phyloP scores from a whole-genome alignment of 768 basidiomycete genomes.

The Tremella fuciformis region DNA sequence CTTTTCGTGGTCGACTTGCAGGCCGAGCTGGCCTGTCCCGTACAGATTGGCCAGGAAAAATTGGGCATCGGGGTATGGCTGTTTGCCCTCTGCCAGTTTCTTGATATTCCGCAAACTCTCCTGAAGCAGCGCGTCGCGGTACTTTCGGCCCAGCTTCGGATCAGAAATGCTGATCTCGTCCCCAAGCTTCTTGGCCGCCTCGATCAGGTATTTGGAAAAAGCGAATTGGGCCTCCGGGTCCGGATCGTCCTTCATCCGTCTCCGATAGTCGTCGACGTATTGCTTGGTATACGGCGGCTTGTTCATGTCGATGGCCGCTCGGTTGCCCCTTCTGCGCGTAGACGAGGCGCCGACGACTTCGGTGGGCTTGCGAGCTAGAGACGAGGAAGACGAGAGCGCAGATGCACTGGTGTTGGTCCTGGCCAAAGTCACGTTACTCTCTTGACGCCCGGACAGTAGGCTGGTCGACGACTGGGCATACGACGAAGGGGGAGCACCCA shows the following conservation, averaged over 20 bases:
- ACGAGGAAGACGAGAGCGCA: conserved; percentile 41
- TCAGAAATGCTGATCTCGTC: conserved; percentile 60
- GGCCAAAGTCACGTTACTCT: conserved; percentile 29
- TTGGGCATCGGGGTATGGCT: conserved; percentile 92
- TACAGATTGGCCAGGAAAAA: conserved; percentile 98
- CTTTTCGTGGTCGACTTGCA: conserved; percentile 94
- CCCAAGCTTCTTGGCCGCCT: conserved; percentile 72
- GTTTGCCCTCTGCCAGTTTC: conserved; percentile 72
- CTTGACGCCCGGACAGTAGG: conserved; percentile 29
- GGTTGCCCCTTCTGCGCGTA: conserved; percentile 43
- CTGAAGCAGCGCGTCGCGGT: conserved; percentile 76
- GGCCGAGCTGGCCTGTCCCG: conserved; percentile 90
- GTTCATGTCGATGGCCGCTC: conserved; percentile 51
- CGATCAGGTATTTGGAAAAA: conserved; percentile 98
- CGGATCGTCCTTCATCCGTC: conserved; percentile 93
- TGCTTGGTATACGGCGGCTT: conserved; percentile 79
- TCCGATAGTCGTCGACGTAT: conserved; percentile 96
- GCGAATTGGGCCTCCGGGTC: conserved; percentile 97
- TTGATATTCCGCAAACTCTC: conserved; percentile 92
- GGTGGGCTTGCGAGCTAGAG: conserved; percentile 39
- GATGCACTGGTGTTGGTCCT: conserved; percentile 43
- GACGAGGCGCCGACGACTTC: conserved; percentile 50
- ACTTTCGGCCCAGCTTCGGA: conserved; percentile 75
- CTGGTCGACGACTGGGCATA: conserved; percentile 20
- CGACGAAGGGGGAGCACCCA: conserved; percentile 41